Base-by-base conservation (phyloP, 148 eudicot species). In the Gaultheria prostrata region DNA sequence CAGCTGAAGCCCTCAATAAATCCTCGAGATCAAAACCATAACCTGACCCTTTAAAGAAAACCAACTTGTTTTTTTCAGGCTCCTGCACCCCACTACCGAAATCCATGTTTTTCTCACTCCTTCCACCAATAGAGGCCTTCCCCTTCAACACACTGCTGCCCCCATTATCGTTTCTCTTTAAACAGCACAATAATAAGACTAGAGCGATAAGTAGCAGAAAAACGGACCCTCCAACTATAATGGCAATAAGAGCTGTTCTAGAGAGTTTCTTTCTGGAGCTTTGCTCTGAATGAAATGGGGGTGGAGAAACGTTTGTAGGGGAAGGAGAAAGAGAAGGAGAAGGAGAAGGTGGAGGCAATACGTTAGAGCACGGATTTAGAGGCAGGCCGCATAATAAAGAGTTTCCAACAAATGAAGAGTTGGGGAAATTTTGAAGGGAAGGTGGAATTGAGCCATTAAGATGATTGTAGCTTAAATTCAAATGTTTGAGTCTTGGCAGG, bases 21-120 rank as follows among this genome's bases (percentile, higher is more conserved):
- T 91, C 93, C 84, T 91, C 91, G 26, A 91, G 87, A 80, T 89
- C 90, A 80, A 91, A 89, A 73, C 84, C 88, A 57, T 86, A 89
- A 9, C 86, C 86, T 49, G 85, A 86, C 17, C 89, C 89, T 78
- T 91, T 91, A 56, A 85, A 89, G 86, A 89, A 89, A 71, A 89
- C 89, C 61, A 91, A 67, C 86, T 89, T 89, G 82, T 89, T 89
- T 53, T 86, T 89, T 69, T 88, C 91, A 33, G 90, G 82, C 65
- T 89, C 91, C 65, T 86, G 89, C 28, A 87, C 86, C 73, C 91
- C 93, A 54, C 90, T 89, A 21, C 90, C 89, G 48, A 89, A 86
- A 84, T 88, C 93, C 43, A 77, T 88, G 59, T 87, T 88, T 32
- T 87, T 85, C 84, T 86, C 90, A 83, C 53, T 84, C 80, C 85